These are phyloP conservation scores for Colletotrichum sublineola DNA, from an alignment of 2,329 filamentous ascomycete species.

Conservation along the genomic window DNA sequence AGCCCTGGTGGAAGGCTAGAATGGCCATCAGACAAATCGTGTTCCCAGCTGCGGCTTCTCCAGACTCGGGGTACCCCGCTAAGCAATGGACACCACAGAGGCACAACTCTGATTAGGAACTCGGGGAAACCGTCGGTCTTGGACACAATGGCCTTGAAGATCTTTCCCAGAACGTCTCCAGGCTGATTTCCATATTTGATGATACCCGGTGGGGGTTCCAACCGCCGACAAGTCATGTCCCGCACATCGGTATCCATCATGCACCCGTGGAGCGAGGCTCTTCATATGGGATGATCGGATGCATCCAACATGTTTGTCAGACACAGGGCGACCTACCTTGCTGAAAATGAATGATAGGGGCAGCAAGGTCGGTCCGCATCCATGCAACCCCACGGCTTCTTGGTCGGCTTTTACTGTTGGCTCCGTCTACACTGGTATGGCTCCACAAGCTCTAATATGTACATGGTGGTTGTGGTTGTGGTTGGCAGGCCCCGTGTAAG, in stretches of 20 bases:
- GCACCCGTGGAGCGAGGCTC: constrained; percentile 32
- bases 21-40: neutral
- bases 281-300: constrained; percentile 34
- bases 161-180: constrained; percentile 24
- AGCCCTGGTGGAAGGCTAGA: neutral
- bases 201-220: constrained; percentile 14
- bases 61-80: too few species aligned
- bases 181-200: constrained; percentile 30
- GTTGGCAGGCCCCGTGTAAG: constrained; percentile 31
- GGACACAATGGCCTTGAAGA: constrained; percentile 20
- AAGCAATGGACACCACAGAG: neutral
- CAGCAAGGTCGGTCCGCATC: constrained; percentile 21
- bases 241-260: constrained; percentile 35
- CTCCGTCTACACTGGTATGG: constrained; percentile 14
- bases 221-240: constrained; percentile 35
- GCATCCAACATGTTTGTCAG: constrained; percentile 28
- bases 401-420: constrained; percentile 25
- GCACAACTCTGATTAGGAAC: neutral
- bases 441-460: constrained; percentile 17
- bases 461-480: constrained; percentile 6
- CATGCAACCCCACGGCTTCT: constrained; percentile 20
- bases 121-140: neutral
- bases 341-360: constrained; percentile 26
- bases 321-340: constrained; percentile 4
- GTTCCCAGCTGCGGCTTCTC: neutral